Base-by-base conservation (phyloP, 768 basidiomycete species). In the Naematelia aurantialba region DNA sequence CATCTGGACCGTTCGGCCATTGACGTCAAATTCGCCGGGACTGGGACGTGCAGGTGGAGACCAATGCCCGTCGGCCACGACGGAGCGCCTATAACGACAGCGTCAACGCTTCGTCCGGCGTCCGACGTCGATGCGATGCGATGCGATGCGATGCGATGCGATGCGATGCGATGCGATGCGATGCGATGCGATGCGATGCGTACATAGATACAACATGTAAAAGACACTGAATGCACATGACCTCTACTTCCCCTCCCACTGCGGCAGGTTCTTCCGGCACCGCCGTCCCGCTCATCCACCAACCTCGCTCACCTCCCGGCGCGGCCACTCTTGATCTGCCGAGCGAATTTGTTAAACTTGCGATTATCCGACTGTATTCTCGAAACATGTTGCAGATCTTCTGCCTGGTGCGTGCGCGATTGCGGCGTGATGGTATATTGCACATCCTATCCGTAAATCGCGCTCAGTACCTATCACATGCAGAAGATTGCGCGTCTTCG, bases 261-360 rank as follows among this genome's bases (percentile, higher is more conserved):
- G n/a, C n/a, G n/a, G n/a, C n/a, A n/a, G n/a, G n/a, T n/a, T n/a
- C n/a, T n/a, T n/a, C n/a, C n/a, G n/a, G n/a, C n/a, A n/a, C n/a
- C n/a, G n/a, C 48, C 52, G 46, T 29, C 53, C 51, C 25, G 39
- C 52, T 27, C 57, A 46, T 46, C 56, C 61, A 39, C 52, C 61
- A 8, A 8, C 17, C 34, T 8, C 17, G 17, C 34, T 39, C 34
- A 39, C 17, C 34, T 39, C 34, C 34, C 34, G 8, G 34, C 34
- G 8, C 34, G 34, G 8, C 34, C 34, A 39, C 34, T 39, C 52
- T 65, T 67, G 58, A 72, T 61, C 55, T 67, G 66, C 59, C 70
- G 58, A 4, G 68, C 67, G 45, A 73, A 73, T 39, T 66, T 64
- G 58, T 73, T 73, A 63, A 73, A 73, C 46, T 73, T 73, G 49